Conservation (phyloP, 2,329 filamentous ascomycete genomes). For the Didymella pomorum region DNA sequence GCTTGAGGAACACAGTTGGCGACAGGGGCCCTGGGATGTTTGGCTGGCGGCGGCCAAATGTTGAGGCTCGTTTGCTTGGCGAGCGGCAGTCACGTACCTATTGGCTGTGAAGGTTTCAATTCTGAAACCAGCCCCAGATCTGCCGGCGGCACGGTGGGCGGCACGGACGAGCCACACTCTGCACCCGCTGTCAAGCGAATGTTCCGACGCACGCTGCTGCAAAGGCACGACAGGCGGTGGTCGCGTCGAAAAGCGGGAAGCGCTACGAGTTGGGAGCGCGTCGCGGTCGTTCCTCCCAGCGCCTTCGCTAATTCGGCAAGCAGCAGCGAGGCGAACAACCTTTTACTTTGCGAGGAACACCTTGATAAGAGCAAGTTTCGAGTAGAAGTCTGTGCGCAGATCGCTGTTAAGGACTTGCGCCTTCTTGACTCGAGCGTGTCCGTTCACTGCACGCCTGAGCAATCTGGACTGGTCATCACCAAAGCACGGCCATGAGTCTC, state of each 20-base stretch:
- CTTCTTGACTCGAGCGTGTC: background rate
- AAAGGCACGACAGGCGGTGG: slow-evolving; percentile 2
- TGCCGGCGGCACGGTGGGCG: slow-evolving; percentile 19
- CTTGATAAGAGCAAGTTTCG: background rate
- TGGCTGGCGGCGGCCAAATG: slow-evolving; percentile 30
- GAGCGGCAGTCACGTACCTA: slow-evolving; percentile 42
- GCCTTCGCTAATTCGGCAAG: background rate
- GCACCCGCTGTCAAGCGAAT: slow-evolving; percentile 9
- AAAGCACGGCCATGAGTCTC: background rate
- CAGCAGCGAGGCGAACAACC: background rate
- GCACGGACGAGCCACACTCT: slow-evolving; percentile 12
- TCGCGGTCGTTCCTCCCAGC: slow-evolving; percentile 1
- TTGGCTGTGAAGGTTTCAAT: slow-evolving; percentile 44
- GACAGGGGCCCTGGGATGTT: slow-evolving; percentile 18
- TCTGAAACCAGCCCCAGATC: slow-evolving; percentile 24
- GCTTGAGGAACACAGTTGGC: slow-evolving; percentile 13
- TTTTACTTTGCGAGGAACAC: background rate
- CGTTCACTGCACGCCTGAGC: background rate
- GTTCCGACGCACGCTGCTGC: background rate
- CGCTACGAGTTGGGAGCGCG: background rate
- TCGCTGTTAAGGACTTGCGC: background rate
- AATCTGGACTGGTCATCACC: background rate
- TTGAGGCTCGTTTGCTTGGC: slow-evolving; percentile 41
- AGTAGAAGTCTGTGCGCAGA: background rate
- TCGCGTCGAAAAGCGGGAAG: slow-evolving; percentile 1